Conservation (phyloP, 179 eudicot species). For the Silene noctiflora region DNA sequence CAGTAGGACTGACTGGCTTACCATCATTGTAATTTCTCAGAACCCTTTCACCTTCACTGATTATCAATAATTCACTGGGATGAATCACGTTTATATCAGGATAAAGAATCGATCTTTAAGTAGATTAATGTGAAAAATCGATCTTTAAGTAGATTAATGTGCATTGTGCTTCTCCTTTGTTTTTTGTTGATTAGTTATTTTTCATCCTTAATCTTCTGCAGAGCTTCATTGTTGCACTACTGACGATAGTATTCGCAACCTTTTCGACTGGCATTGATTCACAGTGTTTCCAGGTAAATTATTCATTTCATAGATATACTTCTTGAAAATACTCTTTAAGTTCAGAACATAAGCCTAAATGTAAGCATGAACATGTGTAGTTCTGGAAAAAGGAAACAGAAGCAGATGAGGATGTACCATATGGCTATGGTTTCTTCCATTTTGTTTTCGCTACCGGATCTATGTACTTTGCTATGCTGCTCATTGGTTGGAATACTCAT, state of each 20-base stretch:
- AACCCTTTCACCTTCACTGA: slow-evolving; percentile 2
- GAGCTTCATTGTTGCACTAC: slow-evolving; percentile 80
- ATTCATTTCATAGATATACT: neutral
- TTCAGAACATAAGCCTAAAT: neutral
- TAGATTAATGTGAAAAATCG: no score
- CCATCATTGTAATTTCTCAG: slow-evolving; percentile 61
- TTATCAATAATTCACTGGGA: neutral
- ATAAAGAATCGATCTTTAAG: neutral
- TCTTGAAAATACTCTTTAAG: neutral
- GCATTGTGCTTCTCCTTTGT: no score
- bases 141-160: no score
- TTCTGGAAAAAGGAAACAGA: slow-evolving; percentile 48
- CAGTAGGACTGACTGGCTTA: slow-evolving; percentile 60
- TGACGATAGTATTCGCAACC: slow-evolving; percentile 78
- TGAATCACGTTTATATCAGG: neutral
- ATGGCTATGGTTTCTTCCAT: slow-evolving; percentile 88
- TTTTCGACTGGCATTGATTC: slow-evolving; percentile 91
- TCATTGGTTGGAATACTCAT: slow-evolving; percentile 80
- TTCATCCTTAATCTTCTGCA: no score
- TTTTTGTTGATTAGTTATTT: no score
- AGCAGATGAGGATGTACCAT: slow-evolving; percentile 67
- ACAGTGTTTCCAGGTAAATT: slow-evolving; percentile 74
- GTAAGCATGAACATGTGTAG: slow-evolving; percentile 35
- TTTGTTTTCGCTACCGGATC: slow-evolving; percentile 82
- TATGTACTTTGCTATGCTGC: slow-evolving; percentile 85